These are phyloP conservation scores for Colletotrichum limetticola DNA, from an alignment of 2,329 filamentous ascomycete genomes.

Conservation along the genomic window DNA sequence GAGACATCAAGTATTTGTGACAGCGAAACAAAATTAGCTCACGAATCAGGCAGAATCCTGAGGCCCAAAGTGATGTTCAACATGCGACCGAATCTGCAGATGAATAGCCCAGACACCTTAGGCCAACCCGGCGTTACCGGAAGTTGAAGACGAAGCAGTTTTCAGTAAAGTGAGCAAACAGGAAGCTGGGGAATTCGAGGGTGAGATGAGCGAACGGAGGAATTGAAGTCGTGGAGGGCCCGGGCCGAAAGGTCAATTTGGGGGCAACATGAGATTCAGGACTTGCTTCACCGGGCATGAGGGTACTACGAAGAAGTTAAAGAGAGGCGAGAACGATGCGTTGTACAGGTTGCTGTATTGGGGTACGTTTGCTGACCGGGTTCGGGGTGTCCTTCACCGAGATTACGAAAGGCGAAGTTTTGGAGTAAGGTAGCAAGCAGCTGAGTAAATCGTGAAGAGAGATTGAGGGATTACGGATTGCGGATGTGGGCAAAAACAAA, in stretches of 20 bases:
- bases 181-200: background rate
- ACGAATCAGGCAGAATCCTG: background rate
- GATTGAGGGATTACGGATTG: too few species aligned
- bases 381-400: background rate
- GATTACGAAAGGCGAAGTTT: constrained; percentile 11
- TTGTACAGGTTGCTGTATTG: background rate
- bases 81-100: background rate
- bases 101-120: background rate
- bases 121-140: background rate
- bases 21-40: background rate
- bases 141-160: background rate
- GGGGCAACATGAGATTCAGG: too few species aligned
- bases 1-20: constrained; percentile 19
- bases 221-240: background rate
- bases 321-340: background rate
- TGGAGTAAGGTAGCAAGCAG: too few species aligned
- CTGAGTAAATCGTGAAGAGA: too few species aligned
- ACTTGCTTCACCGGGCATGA: background rate
- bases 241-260: too few species aligned
- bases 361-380: background rate
- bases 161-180: background rate
- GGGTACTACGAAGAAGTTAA: background rate
- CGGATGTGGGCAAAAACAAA: background rate
- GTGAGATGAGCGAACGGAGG: too few species aligned
- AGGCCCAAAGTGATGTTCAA: background rate